phyloP scores from a whole-genome alignment of 306 rosid species.

The Herpetospermum pedunculosum region DNA sequence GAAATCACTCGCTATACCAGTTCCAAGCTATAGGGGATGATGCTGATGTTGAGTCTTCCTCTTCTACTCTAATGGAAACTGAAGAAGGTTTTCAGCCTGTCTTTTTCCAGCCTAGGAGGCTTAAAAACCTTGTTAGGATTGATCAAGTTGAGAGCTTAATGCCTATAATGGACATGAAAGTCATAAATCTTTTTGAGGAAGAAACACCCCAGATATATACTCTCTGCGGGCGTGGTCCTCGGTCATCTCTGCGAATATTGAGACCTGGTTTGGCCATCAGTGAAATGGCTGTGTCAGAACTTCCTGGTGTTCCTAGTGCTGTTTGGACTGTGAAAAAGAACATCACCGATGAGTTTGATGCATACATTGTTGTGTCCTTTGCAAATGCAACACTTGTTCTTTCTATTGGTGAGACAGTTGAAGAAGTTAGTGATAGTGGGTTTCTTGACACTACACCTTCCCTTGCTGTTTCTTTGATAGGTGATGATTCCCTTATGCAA shows the following conservation, averaged over 20 bases:
- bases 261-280: slow-evolving; percentile 96
- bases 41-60: slow-evolving; percentile 87
- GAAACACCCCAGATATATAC: slow-evolving; percentile 91
- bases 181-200: slow-evolving; percentile 78
- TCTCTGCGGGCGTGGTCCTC: slow-evolving; percentile 97
- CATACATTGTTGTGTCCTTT: slow-evolving; percentile 91
- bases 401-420: slow-evolving; percentile 96
- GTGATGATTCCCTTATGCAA: slow-evolving; percentile 97
- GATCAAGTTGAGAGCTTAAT: slow-evolving; percentile 94
- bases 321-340: slow-evolving; percentile 99
- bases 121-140: slow-evolving; percentile 86
- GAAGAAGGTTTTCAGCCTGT: slow-evolving; percentile 90
- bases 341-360: slow-evolving; percentile 81
- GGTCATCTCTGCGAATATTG: slow-evolving; percentile 81
- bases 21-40: slow-evolving; percentile 86
- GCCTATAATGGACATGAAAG: slow-evolving; percentile 93
- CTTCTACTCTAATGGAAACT: slow-evolving; percentile 72
- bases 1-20: slow-evolving; percentile 79
- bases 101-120: slow-evolving; percentile 73
- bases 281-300: slow-evolving; percentile 98
- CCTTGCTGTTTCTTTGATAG: slow-evolving; percentile 92
- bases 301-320: slow-evolving; percentile 91
- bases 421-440: slow-evolving; percentile 95
- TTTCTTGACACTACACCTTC: slow-evolving; percentile 93
- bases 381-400: slow-evolving; percentile 88